These are phyloP conservation scores for Globisporangium splendens DNA, from an alignment of 352 stramenopile species.

Conservation along the genomic window DNA sequence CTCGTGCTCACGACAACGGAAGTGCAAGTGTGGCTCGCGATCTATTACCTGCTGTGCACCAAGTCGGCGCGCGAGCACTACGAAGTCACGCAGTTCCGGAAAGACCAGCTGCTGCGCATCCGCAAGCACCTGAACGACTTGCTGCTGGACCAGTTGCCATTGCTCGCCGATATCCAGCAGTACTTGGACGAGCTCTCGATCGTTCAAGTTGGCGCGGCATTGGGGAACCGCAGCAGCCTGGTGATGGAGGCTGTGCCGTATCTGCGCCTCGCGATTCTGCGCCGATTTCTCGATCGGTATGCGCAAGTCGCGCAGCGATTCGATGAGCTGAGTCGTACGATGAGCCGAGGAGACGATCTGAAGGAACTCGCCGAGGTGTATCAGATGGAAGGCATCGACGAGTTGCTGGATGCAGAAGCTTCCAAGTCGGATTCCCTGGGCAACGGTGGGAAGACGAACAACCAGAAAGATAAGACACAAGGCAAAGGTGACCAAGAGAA, in stretches of 20 bases:
- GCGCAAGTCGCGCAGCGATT: constrained; percentile 40
- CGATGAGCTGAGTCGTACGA: constrained; percentile 32
- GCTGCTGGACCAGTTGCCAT: constrained; percentile 93
- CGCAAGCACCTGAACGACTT: constrained; percentile 95
- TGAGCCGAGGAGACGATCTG: constrained; percentile 60
- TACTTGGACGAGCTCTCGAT: constrained; percentile 96
- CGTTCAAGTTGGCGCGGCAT: constrained; percentile 58
- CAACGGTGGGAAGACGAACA: constrained; percentile 8
- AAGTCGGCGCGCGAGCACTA: constrained; percentile 92
- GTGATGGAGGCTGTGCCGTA: constrained; percentile 83
- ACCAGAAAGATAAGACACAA: constrained; percentile 1
- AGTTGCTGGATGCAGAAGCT: constrained; percentile 49
- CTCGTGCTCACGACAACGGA: constrained; percentile 92
- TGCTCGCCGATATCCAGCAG: constrained; percentile 91
- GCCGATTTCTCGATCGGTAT: constrained; percentile 36
- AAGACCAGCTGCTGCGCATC: constrained; percentile 89
- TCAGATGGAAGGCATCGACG: constrained; percentile 75
- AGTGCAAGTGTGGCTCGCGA: constrained; percentile 92
- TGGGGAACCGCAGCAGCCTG: constrained; percentile 37
- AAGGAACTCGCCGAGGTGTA: constrained; percentile 70
- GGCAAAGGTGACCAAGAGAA: constrained; percentile 11
- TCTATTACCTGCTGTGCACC: constrained; percentile 94
- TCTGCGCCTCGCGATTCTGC: constrained; percentile 48
- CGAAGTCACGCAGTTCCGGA: constrained; percentile 93
- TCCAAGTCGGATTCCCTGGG: background rate